Percentiles rank a stretch among this genome's conserved stretches.
Evolutionary conservation across 805 yeast species (phyloP).

Genomic region (Metschnikowia kofuensis): DNA sequence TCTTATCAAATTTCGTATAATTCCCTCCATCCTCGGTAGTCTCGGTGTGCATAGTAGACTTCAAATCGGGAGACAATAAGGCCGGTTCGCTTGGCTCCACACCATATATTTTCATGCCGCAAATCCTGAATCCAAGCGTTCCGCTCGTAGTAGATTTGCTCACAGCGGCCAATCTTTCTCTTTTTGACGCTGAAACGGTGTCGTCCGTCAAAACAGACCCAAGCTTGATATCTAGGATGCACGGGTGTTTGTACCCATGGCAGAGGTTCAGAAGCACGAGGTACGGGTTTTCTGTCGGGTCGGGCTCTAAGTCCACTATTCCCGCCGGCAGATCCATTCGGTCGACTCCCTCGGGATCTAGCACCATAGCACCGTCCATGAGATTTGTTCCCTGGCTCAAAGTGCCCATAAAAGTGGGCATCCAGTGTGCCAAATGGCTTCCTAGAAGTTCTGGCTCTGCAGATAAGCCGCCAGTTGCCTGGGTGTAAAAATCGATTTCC

Average conservation of each 20-base stretch:
- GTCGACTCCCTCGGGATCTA: slow-evolving; percentile 5
- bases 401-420: slow-evolving; percentile 64
- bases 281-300: slow-evolving; percentile 22
- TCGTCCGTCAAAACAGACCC: slow-evolving; percentile 73
- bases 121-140: slow-evolving; percentile 66
- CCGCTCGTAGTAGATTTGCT: slow-evolving; percentile 79
- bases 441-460: slow-evolving; percentile 29
- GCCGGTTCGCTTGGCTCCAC: slow-evolving; percentile 2
- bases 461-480: slow-evolving; percentile 19
- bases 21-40: slow-evolving; percentile 30
- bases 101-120: slow-evolving; percentile 74
- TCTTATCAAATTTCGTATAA: slow-evolving; percentile 58
- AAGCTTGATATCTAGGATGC: slow-evolving; percentile 78
- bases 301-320: neutral
- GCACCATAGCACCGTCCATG: slow-evolving; percentile 5
- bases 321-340: neutral
- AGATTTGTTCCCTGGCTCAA: slow-evolving; percentile 42
- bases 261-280: slow-evolving; percentile 72
- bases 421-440: slow-evolving; percentile 47
- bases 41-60: slow-evolving; percentile 16
- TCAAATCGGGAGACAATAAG: slow-evolving; percentile 17
- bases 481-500: slow-evolving; percentile 75
- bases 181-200: slow-evolving; percentile 48
- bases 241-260: slow-evolving; percentile 60
- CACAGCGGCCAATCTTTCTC: slow-evolving; percentile 57